A percentile compares a stretch with the other conserved stretches of the same genome.
Conservation (phyloP, 805 yeast genomes). For the Spathaspora boniae region DNA sequence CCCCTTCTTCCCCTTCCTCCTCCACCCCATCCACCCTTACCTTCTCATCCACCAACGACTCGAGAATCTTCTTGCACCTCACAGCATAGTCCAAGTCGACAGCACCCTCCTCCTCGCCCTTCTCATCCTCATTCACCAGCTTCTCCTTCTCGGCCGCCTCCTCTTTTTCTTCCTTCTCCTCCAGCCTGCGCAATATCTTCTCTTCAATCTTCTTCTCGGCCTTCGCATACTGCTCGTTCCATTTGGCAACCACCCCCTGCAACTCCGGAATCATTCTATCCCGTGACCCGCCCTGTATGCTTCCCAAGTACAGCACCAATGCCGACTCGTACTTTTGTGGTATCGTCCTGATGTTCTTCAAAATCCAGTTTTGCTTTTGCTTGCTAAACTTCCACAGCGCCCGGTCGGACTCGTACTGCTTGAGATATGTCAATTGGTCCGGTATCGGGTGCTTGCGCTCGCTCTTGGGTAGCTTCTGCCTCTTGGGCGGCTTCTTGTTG, state of each 20-base stretch:
- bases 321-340: conserved; percentile 52
- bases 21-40: conserved; percentile 30
- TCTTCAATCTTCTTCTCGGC: conserved; percentile 39
- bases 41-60: conserved; percentile 32
- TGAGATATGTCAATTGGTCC: conserved; percentile 67
- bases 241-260: conserved; percentile 42
- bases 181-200: conserved; percentile 20
- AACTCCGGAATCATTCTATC: conserved; percentile 52
- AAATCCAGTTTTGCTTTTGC: conserved; percentile 83
- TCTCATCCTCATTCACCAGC: too few relatives aligned
- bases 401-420: conserved; percentile 52
- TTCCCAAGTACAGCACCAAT: conserved; percentile 50
- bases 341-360: conserved; percentile 55
- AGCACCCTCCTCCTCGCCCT: conserved; percentile 20
- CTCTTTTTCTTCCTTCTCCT: conserved; percentile 15
- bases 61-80: conserved; percentile 37
- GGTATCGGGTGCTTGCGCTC: conserved; percentile 71
- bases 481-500: conserved; percentile 62
- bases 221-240: conserved; percentile 52
- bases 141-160: conserved; percentile 15
- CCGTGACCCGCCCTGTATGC: conserved; percentile 69
- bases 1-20: conserved; percentile 12
- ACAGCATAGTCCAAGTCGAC: conserved; percentile 38
- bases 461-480: conserved; percentile 63
- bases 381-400: conserved; percentile 80